Evolutionary conservation across 2,329 filamentous ascomycete genomes (phyloP).

Genomic region (Monosporascus ibericus): DNA sequence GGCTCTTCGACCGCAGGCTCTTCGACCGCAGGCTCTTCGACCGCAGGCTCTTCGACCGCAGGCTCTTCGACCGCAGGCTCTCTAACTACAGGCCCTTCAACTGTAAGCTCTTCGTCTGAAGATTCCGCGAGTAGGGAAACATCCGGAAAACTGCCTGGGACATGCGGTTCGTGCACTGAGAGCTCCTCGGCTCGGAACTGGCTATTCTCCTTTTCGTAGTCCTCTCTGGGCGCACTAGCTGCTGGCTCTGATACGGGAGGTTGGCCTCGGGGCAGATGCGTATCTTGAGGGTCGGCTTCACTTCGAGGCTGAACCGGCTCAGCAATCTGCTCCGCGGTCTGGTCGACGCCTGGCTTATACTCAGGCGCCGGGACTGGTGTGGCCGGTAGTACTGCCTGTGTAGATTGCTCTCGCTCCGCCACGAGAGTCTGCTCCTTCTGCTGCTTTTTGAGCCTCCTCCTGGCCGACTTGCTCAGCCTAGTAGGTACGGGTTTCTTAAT

Average conservation of each 20-base stretch:
- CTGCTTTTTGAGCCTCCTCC: not conserved
- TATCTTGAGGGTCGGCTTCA: not conserved
- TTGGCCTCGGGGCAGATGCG: not conserved
- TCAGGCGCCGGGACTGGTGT: not conserved
- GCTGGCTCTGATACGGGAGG: not conserved
- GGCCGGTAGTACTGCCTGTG: not conserved
- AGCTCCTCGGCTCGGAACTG: no score
- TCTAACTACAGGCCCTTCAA: not conserved
- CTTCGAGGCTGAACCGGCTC: not conserved
- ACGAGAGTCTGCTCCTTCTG: not conserved
- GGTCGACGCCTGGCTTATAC: not conserved
- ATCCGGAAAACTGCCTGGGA: no score
- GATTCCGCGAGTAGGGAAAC: constrained; percentile 5
- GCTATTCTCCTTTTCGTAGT: constrained; percentile 14
- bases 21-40: no score
- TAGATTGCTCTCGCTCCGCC: not conserved
- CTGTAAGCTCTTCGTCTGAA: not conserved
- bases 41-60: no score
- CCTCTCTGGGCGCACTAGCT: not conserved
- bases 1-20: no score
- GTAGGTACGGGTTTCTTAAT: not conserved
- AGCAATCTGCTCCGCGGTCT: not conserved
- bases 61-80: no score
- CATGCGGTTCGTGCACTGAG: no score
- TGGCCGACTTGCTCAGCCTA: not conserved